phyloP scores from a whole-genome alignment of 768 basidiomycete genomes.

The Suillus ampliporus region DNA sequence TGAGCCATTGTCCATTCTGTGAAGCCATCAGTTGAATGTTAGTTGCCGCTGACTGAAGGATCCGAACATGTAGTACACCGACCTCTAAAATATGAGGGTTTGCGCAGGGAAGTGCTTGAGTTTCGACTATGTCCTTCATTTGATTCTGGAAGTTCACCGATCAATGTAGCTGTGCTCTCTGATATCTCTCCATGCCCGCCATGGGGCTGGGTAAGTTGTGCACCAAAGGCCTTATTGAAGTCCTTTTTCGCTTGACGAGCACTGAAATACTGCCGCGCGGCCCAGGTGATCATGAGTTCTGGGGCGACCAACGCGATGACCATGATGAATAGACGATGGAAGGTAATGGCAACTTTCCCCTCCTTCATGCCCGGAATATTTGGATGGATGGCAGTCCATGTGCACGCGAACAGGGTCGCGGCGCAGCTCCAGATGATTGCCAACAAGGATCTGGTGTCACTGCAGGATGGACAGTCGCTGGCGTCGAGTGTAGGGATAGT shows the following conservation, averaged over 20 bases:
- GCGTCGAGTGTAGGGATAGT: too few species aligned
- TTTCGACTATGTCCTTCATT: too few species aligned
- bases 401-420: slow-evolving; percentile 26
- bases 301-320: slow-evolving; percentile 25
- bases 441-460: slow-evolving; percentile 10
- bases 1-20: slow-evolving; percentile 27
- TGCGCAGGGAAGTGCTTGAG: too few species aligned
- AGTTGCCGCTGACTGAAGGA: background rate
- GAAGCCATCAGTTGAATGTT: background rate
- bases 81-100: background rate
- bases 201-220: background rate
- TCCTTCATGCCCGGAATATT: slow-evolving; percentile 1
- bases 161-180: background rate
- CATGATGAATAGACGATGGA: slow-evolving; percentile 17
- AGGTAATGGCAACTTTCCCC: background rate
- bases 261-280: slow-evolving; percentile 23
- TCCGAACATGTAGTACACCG: background rate
- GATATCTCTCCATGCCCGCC: background rate
- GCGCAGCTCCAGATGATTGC: slow-evolving; percentile 32
- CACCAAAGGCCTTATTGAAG: background rate
- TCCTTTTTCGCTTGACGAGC: slow-evolving; percentile 10
- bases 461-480: background rate
- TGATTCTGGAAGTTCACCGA: too few species aligned
- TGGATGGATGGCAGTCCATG: too few species aligned
- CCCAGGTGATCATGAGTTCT: slow-evolving; percentile 28